Evolutionary conservation across 1,284 basidiomycete species (phyloP).

Genomic region (Ustilago cynodontis): DNA sequence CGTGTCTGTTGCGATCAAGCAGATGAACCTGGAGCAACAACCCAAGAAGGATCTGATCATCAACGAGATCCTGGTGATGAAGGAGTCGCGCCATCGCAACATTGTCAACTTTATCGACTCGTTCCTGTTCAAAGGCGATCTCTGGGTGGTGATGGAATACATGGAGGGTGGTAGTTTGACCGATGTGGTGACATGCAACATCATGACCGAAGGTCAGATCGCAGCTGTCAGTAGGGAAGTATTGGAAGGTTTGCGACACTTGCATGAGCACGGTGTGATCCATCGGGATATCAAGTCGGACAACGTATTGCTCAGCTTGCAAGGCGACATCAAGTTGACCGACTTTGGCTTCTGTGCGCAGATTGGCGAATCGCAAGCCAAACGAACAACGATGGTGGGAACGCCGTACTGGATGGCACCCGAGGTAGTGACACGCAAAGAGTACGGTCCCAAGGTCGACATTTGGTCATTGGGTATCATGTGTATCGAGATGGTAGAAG

Average conservation of each 20-base stretch:
- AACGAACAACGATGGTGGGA: slow-evolving; percentile 99
- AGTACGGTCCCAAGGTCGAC: slow-evolving; percentile 98
- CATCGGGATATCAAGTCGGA: slow-evolving; percentile 99
- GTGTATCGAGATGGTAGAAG: slow-evolving; percentile 99
- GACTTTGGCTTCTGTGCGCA: slow-evolving; percentile 99
- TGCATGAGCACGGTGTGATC: slow-evolving; percentile 94
- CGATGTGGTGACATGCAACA: slow-evolving; percentile 94
- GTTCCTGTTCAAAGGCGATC: slow-evolving; percentile 94
- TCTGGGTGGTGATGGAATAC: slow-evolving; percentile 99
- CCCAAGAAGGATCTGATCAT: slow-evolving; percentile 99
- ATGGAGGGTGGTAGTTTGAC: slow-evolving; percentile 94
- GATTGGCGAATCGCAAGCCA: slow-evolving; percentile 89
- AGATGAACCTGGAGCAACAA: slow-evolving; percentile 99
- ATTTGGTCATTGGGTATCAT: slow-evolving; percentile 99
- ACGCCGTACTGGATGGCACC: slow-evolving; percentile 99
- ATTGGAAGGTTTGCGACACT: slow-evolving; percentile 87
- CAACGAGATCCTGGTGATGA: slow-evolving; percentile 99
- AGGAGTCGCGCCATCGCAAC: slow-evolving; percentile 92
- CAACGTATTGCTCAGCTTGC: slow-evolving; percentile 91
- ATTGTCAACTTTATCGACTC: slow-evolving; percentile 99
- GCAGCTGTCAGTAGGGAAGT: slow-evolving; percentile 92
- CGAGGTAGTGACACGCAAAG: slow-evolving; percentile 96
- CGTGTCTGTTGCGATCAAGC: slow-evolving; percentile 96
- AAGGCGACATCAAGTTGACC: slow-evolving; percentile 96
- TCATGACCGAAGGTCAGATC: slow-evolving; percentile 94